phyloP scores from a whole-genome alignment of 1,139 yeast species.

The Lodderomyces theae region DNA sequence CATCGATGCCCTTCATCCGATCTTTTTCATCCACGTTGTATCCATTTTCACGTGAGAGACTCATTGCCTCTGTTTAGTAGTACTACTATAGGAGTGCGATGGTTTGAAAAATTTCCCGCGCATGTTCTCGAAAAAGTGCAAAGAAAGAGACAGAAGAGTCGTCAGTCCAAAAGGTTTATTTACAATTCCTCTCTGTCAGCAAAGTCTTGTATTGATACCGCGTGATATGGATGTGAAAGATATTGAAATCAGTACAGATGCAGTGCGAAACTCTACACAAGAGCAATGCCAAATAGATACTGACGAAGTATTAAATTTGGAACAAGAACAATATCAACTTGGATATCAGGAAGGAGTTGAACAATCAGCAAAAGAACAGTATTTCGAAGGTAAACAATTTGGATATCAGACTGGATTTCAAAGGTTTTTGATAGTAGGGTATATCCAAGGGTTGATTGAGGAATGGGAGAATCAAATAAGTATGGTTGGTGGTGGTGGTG shows the following conservation, averaged over 20 bases:
- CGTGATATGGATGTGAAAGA: background rate
- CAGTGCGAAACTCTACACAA: slow-evolving; percentile 51
- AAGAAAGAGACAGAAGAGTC: too few relatives aligned
- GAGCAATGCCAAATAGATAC: slow-evolving; percentile 49
- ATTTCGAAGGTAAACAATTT: slow-evolving; percentile 68
- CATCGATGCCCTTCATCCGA: background rate
- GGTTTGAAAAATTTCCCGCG: background rate
- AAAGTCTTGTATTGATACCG: too few relatives aligned
- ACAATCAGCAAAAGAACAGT: slow-evolving; percentile 40
- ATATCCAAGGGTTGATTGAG: slow-evolving; percentile 53
- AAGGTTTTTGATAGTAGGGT: slow-evolving; percentile 62
- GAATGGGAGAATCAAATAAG: slow-evolving; percentile 29
- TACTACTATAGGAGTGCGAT: background rate
- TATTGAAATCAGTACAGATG: slow-evolving; percentile 37
- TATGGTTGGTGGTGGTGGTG: slow-evolving; percentile 15
- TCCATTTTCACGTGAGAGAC: background rate
- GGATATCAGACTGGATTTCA: slow-evolving; percentile 82
- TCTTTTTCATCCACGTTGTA: background rate
- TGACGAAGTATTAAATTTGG: slow-evolving; percentile 52
- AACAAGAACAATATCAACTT: slow-evolving; percentile 55
- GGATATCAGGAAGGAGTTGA: slow-evolving; percentile 60
- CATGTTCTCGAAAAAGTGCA: background rate
- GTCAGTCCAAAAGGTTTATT: background rate
- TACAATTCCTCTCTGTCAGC: too few relatives aligned
- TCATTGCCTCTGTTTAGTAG: background rate